These are phyloP conservation scores for Pseudotsuga menziesii DNA, from an alignment of 75 land plant genomes.

Conservation along the genomic window DNA sequence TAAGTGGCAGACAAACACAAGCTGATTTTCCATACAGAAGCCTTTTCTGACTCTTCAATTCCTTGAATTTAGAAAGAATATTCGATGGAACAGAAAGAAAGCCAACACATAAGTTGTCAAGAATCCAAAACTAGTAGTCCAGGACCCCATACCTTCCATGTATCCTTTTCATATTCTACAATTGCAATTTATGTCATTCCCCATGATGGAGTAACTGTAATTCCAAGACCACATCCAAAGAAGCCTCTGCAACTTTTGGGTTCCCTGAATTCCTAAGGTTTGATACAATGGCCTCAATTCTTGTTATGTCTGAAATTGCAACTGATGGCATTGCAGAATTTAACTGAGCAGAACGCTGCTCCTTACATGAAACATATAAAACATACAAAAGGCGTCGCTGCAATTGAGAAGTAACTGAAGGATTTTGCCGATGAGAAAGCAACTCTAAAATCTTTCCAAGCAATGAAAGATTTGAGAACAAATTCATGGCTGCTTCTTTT, in stretches of 20 bases:
- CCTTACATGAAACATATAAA: slow-evolving; percentile 63
- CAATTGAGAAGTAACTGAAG: slow-evolving; percentile 21
- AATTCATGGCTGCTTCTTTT: slow-evolving; percentile 54
- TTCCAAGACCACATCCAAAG: slow-evolving; percentile 48
- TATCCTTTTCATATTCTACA: too few relatives aligned
- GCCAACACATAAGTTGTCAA: too few relatives aligned
- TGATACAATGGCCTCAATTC: slow-evolving; percentile 49
- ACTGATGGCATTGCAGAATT: slow-evolving; percentile 41
- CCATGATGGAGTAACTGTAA: slow-evolving; percentile 66
- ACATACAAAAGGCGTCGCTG: slow-evolving; percentile 63
- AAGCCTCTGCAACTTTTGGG: slow-evolving; percentile 60
- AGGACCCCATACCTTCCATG: too few relatives aligned
- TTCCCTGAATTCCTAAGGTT: slow-evolving; percentile 50
- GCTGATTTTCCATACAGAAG: too few relatives aligned
- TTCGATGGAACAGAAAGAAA: too few relatives aligned
- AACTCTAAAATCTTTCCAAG: slow-evolving; percentile 44
- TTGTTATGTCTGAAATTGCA: slow-evolving; percentile 27
- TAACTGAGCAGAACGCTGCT: slow-evolving; percentile 34
- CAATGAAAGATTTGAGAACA: slow-evolving; percentile 56
- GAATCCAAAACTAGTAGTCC: too few relatives aligned
- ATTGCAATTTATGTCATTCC: slow-evolving; percentile 17
- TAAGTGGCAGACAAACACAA: too few relatives aligned
- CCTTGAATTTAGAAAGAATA: too few relatives aligned
- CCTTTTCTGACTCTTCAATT: too few relatives aligned
- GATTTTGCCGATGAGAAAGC: slow-evolving; percentile 14